A percentile compares a stretch with the other conserved stretches of the same genome.
Evolutionary conservation across 768 basidiomycete genomes (phyloP).

Genomic region (Leccinum uliginosum): DNA sequence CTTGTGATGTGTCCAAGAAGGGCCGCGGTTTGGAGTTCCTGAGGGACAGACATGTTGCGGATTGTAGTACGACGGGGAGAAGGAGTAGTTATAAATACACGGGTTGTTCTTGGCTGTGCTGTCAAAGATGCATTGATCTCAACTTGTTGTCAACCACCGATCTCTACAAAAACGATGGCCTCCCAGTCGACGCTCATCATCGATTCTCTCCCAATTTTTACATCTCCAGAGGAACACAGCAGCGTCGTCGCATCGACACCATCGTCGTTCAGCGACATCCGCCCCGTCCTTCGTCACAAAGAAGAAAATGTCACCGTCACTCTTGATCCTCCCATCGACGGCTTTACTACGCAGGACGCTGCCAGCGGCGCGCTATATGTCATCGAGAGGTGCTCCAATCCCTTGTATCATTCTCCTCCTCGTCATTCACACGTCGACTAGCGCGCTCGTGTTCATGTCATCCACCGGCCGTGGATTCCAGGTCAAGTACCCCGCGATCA

Average conservation of each 20-base stretch:
- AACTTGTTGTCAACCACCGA: neutral
- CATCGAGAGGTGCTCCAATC: conserved; percentile 66
- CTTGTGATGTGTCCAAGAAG: conserved; percentile 56
- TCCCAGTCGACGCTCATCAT: conserved; percentile 31
- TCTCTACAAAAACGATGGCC: conserved; percentile 1
- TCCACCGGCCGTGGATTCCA: conserved; percentile 69
- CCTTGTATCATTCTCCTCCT: neutral
- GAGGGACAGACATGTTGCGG: conserved; percentile 20
- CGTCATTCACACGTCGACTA: conserved; percentile 26
- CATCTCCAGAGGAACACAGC: conserved; percentile 65
- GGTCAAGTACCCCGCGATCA: conserved; percentile 85
- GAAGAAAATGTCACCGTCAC: conserved; percentile 66
- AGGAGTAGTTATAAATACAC: conserved; percentile 11
- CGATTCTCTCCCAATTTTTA: conserved; percentile 38
- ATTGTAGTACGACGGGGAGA: neutral
- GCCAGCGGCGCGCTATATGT: conserved; percentile 72
- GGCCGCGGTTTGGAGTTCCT: conserved; percentile 34
- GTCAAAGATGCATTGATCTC: neutral
- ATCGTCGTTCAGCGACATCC: conserved; percentile 77
- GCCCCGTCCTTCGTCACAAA: conserved; percentile 71
- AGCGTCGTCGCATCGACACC: conserved; percentile 75
- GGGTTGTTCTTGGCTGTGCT: conserved; percentile 9
- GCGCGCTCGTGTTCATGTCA: conserved; percentile 76
- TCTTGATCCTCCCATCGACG: conserved; percentile 66
- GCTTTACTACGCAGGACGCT: conserved; percentile 48